Evolutionary conservation across 169 alveolate genomes (phyloP).

Genomic region (Eimeria brunetti): DNA sequence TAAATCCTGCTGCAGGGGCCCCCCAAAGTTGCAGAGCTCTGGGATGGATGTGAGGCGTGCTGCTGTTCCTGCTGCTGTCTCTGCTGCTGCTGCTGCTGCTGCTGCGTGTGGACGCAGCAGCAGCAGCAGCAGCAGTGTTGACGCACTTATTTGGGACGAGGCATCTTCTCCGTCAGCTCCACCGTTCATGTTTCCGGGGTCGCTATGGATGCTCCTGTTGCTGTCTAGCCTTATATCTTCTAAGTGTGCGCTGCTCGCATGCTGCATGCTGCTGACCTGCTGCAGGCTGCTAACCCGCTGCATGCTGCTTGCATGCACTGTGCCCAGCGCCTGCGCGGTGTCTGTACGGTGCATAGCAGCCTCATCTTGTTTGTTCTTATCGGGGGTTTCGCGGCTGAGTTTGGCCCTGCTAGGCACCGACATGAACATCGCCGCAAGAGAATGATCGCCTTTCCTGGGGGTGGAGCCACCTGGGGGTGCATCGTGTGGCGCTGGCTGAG

Average conservation of each 20-base stretch:
- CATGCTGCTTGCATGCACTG: neutral
- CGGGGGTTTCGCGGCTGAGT: neutral
- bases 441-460: neutral
- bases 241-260: neutral
- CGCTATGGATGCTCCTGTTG: slow-evolving; percentile 33
- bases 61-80: too few species aligned
- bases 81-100: neutral
- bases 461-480: neutral
- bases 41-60: neutral
- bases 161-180: neutral
- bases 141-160: neutral
- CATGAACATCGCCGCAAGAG: slow-evolving; percentile 34
- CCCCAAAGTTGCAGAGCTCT: neutral
- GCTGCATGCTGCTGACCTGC: neutral
- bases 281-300: too few species aligned
- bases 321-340: slow-evolving; percentile 20
- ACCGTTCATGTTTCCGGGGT: slow-evolving; percentile 3
- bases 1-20: neutral
- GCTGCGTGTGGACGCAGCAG: too few species aligned
- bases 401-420: slow-evolving; percentile 1
- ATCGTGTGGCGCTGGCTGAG: neutral
- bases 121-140: too few species aligned
- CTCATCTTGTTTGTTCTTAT: neutral
- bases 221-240: neutral
- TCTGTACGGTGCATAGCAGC: neutral